phyloP scores from a whole-genome alignment of 163 green algal species.

The Chloroidium sp. region DNA sequence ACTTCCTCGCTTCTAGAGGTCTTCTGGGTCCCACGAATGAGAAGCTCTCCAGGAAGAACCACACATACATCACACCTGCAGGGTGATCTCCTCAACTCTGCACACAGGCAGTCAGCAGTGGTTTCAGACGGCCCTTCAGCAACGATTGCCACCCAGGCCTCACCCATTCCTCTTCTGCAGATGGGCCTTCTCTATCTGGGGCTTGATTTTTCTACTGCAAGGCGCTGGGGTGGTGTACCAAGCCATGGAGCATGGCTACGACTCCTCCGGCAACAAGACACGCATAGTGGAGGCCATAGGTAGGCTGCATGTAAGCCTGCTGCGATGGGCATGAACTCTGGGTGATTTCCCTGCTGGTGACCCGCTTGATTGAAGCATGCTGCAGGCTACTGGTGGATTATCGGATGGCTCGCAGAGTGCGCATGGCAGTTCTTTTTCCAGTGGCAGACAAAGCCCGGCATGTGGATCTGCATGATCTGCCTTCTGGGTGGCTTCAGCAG shows the following conservation, averaged over 20 bases:
- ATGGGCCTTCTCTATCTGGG: conserved; percentile 60
- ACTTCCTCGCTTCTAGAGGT: no score
- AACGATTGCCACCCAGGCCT: no score
- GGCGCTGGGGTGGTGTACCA: conserved; percentile 40
- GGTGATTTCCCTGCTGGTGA: no score
- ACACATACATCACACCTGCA: no score
- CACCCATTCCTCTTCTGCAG: conserved; percentile 9
- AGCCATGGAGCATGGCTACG: conserved; percentile 32
- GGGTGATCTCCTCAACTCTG: no score
- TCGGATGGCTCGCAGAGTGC: conserved; percentile 40
- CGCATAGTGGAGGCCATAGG: conserved; percentile 39
- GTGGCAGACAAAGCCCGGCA: conserved; percentile 24
- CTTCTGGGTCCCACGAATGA: no score
- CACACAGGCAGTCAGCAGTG: no score
- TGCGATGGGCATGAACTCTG: no score
- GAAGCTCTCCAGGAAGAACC: no score
- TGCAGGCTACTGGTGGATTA: conserved; percentile 44
- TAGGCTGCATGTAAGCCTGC: neutral
- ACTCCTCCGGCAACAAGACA: conserved; percentile 20
- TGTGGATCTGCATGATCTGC: conserved; percentile 30
- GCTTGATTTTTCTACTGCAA: conserved; percentile 52
- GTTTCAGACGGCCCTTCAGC: no score
- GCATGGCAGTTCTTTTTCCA: conserved; percentile 48
- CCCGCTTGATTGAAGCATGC: no score
- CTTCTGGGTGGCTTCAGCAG: conserved; percentile 24